phyloP scores from a whole-genome alignment of 2,329 filamentous ascomycete genomes.

The Camillea tinctor region DNA sequence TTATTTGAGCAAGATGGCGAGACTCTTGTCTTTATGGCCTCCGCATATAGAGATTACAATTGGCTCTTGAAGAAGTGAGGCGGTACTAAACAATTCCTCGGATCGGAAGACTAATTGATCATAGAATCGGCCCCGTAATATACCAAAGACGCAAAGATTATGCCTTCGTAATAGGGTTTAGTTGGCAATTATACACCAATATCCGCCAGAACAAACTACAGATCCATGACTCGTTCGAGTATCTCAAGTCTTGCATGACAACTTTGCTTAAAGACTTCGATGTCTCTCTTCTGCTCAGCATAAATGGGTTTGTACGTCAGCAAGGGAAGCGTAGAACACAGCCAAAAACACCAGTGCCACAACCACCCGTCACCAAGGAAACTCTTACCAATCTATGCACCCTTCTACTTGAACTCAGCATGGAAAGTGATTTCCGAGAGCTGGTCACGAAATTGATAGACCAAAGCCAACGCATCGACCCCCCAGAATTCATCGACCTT shows the following conservation, averaged over 20 bases:
- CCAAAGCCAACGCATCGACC: slow-evolving; percentile 7
- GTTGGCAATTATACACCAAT: slow-evolving; percentile 6
- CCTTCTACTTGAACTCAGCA: slow-evolving; percentile 4
- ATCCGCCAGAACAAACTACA: slow-evolving; percentile 1
- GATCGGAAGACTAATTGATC: not conserved
- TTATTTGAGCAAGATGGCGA: slow-evolving; percentile 12
- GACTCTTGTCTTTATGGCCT: slow-evolving; percentile 10
- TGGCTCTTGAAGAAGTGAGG: slow-evolving; percentile 10
- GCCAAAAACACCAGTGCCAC: slow-evolving; percentile 2
- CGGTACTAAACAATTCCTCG: not conserved
- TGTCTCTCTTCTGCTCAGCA: slow-evolving; percentile 4
- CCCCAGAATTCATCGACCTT: slow-evolving; percentile 6
- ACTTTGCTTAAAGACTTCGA: slow-evolving; percentile 3
- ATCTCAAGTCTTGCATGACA: slow-evolving; percentile 4
- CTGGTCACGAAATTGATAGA: slow-evolving; percentile 2
- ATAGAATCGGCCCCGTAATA: slow-evolving; percentile 7
- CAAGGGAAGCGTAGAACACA: not conserved
- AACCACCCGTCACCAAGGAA: slow-evolving; percentile 5
- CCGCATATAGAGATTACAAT: slow-evolving; percentile 3
- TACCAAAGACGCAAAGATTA: not conserved
- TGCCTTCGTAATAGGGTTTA: slow-evolving; percentile 9
- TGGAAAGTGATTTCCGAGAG: slow-evolving; percentile 3
- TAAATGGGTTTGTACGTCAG: slow-evolving; percentile 4
- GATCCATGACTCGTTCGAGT: slow-evolving; percentile 5
- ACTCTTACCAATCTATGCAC: slow-evolving; percentile 4